Base-by-base conservation (phyloP, 2,329 filamentous ascomycete species). In the Diaporthe sp. region DNA sequence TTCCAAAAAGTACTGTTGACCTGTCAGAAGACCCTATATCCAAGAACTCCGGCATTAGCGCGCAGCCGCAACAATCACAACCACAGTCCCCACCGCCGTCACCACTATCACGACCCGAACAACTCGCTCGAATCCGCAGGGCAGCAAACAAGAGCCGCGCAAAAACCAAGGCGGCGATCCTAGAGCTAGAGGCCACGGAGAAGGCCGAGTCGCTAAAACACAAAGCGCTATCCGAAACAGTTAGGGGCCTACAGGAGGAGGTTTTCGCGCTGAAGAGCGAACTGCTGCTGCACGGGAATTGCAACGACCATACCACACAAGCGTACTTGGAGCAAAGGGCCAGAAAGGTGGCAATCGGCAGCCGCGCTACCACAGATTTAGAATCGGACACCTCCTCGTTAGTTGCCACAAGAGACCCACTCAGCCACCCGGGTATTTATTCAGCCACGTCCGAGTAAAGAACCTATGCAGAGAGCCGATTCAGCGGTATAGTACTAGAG, bases 81-180 rank as follows among this genome's bases (percentile, higher is more conserved):
- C 22, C 44, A 22, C 44, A 7, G 15, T 22, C 44, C 1, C 6
- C 15, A 19, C 17, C 44, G 22, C 42, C 12, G 42, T 44, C 42
- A 6, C 8, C 66, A 55, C 30, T 8, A 22, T 17, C 25, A 37
- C 35, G 47, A 37, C 37, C 9, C 19, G 22, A 51, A 15, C 77
- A 76, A 55, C 77, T 75, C 25, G 76, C 73, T 39, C 77, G 79
- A 39, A 82, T 81, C 75, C 81, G 81, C 4, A 68, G 75, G 4
- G 81, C 80, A 0, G 81, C 81, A 0, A 79, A 76, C 30, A 79
- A 78, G 51, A n/a, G n/a, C n/a, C n/a, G n/a, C n/a, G n/a, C n/a
- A n/a, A n/a, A n/a, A n/a, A n/a, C n/a, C n/a, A n/a, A 79, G 53
- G 78, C 78, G 0, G 78, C 78, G 22, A 73, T 76, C 4, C 75